Percentiles rank a stretch among this genome's conserved stretches.
Evolutionary conservation across 371 early-diverging fungal species (phyloP).

Genomic region (Mortierella sp.): DNA sequence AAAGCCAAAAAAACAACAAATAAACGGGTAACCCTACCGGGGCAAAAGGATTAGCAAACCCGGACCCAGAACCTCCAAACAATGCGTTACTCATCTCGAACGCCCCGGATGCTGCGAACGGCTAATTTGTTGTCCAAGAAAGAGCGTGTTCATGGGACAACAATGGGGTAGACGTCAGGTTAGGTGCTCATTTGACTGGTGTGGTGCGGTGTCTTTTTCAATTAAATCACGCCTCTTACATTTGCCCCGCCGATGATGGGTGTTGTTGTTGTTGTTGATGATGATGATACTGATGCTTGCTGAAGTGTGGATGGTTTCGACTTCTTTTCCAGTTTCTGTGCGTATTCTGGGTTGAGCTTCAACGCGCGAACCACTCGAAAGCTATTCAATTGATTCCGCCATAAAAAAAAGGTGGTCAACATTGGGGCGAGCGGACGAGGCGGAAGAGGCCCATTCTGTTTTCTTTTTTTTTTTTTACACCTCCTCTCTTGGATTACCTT

Average conservation of each 20-base stretch:
- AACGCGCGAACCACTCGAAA: conserved; percentile 75
- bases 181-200: too few relatives aligned
- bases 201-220: too few relatives aligned
- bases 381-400: conserved; percentile 40
- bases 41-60: conserved; percentile 48
- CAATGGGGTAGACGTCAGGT: too few relatives aligned
- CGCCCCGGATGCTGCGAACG: conserved; percentile 52
- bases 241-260: conserved; percentile 21
- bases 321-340: conserved; percentile 61
- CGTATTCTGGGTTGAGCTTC: conserved; percentile 71
- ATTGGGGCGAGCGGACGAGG: too few relatives aligned
- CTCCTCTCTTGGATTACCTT: conserved; percentile 56
- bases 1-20: too few relatives aligned
- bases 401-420: too few relatives aligned
- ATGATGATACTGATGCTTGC: conserved; percentile 14
- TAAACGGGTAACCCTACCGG: conserved; percentile 12
- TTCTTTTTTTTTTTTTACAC: too few relatives aligned
- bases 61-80: conserved; percentile 39
- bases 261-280: conserved; percentile 22
- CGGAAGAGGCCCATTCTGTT: too few relatives aligned
- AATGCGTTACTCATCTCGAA: conserved; percentile 44
- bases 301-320: conserved; percentile 32
- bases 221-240: background rate
- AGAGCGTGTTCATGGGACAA: too few relatives aligned
- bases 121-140: conserved; percentile 9